These are phyloP conservation scores for Fraxinus xanthoxyloides DNA, from an alignment of 305 asterid genomes.

Conservation along the genomic window DNA sequence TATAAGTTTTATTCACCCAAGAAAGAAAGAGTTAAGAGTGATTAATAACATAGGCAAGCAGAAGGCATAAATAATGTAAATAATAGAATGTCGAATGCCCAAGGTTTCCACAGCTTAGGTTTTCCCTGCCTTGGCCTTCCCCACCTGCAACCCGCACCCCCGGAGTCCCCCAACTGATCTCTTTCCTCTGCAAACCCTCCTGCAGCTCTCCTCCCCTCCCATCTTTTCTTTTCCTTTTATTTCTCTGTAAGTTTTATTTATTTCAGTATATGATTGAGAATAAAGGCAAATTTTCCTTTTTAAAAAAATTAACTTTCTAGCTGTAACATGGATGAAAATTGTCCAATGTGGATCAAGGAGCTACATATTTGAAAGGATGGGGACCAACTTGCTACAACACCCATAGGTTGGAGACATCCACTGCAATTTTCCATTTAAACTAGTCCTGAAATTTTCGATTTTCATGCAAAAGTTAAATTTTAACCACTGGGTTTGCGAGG, in stretches of 20 bases:
- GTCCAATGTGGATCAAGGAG: neutral
- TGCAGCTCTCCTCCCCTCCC: neutral
- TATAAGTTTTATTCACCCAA: neutral
- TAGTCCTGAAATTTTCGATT: neutral
- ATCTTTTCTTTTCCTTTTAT: neutral
- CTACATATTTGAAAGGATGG: neutral
- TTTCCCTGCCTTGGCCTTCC: neutral
- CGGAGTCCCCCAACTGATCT: neutral
- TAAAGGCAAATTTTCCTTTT: neutral
- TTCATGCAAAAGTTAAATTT: neutral
- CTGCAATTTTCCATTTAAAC: neutral
- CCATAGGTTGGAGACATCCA: neutral
- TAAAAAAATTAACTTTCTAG: neutral
- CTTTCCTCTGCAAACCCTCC: neutral
- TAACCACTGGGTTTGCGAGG: neutral
- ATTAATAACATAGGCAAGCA: neutral
- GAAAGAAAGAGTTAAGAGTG: neutral
- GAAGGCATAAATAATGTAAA: neutral
- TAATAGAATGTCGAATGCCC: neutral
- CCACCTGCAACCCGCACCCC: neutral
- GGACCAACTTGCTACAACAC: neutral
- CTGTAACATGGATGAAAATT: neutral
- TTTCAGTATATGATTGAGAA: neutral
- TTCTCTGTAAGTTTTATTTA: neutral
- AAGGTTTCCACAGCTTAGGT: neutral